phyloP scores from a whole-genome alignment of 1,284 basidiomycete genomes.

The Tranzscheliella williamsii region DNA sequence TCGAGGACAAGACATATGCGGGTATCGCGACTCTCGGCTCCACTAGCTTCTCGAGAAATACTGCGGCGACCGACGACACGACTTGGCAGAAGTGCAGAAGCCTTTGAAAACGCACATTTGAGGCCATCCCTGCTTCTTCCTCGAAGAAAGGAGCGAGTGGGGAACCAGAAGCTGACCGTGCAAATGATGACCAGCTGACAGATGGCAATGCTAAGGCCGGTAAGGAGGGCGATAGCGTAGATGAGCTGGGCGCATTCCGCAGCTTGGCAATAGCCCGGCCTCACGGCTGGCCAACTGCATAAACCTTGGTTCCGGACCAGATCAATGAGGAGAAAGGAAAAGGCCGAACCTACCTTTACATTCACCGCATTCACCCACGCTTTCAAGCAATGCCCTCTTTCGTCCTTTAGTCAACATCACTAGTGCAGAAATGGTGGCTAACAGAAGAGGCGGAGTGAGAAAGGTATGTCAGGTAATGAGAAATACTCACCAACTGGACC shows the following conservation, averaged over 20 bases:
- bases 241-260: slow-evolving; percentile 76
- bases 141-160: slow-evolving; percentile 44
- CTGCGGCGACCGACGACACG: slow-evolving; percentile 39
- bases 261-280: no score
- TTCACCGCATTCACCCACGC: slow-evolving; percentile 64
- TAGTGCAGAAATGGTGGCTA: no score
- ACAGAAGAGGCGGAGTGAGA: no score
- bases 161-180: slow-evolving; percentile 24
- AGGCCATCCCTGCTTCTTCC: slow-evolving; percentile 69
- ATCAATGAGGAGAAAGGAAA: slow-evolving; percentile 80
- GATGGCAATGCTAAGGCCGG: slow-evolving; percentile 62
- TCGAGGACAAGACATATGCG: slow-evolving; percentile 77
- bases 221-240: slow-evolving; percentile 22
- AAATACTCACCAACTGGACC: no score
- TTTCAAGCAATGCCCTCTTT: slow-evolving; percentile 45
- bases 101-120: slow-evolving; percentile 81
- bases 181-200: slow-evolving; percentile 22
- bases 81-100: slow-evolving; percentile 47
- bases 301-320: no score
- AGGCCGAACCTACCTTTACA: slow-evolving; percentile 73
- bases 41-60: slow-evolving; percentile 75
- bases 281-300: no score
- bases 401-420: no score
- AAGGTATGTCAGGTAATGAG: no score
- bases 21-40: slow-evolving; percentile 82